Conservation (phyloP, 108 stramenopile genomes). For the Cyclostephanos tholiformis region DNA sequence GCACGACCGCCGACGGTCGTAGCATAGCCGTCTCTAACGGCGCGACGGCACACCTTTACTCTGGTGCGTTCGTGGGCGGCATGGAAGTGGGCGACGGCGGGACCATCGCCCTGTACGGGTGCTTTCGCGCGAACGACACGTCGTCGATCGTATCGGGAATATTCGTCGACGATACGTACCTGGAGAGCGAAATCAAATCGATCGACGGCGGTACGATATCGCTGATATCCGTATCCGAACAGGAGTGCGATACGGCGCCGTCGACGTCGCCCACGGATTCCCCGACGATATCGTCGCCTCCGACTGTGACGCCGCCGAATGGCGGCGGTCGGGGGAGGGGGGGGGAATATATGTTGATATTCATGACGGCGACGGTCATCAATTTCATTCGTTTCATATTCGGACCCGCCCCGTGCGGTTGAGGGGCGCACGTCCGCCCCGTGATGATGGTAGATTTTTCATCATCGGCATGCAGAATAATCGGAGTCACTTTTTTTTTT, state of each 20-base stretch:
- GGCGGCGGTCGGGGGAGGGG: neutral
- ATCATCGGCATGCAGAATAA: no score
- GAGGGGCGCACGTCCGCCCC: no score
- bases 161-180: conserved; percentile 6
- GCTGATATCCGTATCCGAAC: conserved; percentile 11
- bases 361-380: neutral
- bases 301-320: conserved; percentile 2
- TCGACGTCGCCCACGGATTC: conserved; percentile 9
- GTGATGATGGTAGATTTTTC: no score
- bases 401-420: no score
- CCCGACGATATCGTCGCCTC: conserved; percentile 1
- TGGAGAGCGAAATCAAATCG: neutral
- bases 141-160: neutral
- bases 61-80: neutral
- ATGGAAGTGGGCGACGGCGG: conserved; percentile 7
- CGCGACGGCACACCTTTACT: conserved; percentile 20
- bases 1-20: neutral
- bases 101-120: conserved; percentile 8
- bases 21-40: conserved; percentile 12
- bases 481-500: no score
- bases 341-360: neutral
- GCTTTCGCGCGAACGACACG: conserved; percentile 4
- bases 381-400: no score
- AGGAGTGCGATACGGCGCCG: conserved; percentile 10
- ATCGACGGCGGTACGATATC: conserved; percentile 5